phyloP scores from a whole-genome alignment of 306 rosid species.

The Glycine soja region DNA sequence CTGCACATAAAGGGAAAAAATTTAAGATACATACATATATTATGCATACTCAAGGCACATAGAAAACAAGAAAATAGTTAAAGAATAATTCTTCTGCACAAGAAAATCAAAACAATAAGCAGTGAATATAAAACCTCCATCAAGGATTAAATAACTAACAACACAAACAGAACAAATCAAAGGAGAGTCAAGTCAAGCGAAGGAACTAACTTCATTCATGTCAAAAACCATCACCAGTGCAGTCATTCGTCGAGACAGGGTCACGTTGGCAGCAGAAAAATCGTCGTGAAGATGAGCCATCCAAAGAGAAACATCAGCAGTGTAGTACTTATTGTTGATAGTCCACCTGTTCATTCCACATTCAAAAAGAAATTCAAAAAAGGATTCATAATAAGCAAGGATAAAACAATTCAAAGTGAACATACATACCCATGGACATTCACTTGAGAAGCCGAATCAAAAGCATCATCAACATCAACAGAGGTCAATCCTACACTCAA shows the following conservation, averaged over 20 bases:
- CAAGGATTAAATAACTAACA: neutral
- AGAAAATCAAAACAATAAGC: conserved; percentile 8
- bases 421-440: conserved; percentile 65
- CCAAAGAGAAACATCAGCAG: conserved; percentile 82
- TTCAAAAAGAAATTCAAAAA: neutral
- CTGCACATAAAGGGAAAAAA: conserved; percentile 56
- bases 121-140: neutral
- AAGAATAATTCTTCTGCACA: neutral
- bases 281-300: conserved; percentile 74
- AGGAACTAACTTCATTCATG: conserved; percentile 74
- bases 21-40: conserved; percentile 18
- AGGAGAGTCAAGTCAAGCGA: neutral
- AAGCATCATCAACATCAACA: conserved; percentile 60
- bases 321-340: conserved; percentile 77
- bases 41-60: neutral
- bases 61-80: conserved; percentile 21
- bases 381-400: conserved; percentile 25
- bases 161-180: conserved; percentile 22
- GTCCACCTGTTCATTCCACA: conserved; percentile 69
- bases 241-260: conserved; percentile 57
- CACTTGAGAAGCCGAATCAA: conserved; percentile 66
- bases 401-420: conserved; percentile 27
- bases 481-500: conserved; percentile 66
- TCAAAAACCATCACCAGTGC: conserved; percentile 90
- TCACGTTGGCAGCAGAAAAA: conserved; percentile 59